phyloP scores from a whole-genome alignment of 768 basidiomycete species.

The Xanthoconium stramineum region DNA sequence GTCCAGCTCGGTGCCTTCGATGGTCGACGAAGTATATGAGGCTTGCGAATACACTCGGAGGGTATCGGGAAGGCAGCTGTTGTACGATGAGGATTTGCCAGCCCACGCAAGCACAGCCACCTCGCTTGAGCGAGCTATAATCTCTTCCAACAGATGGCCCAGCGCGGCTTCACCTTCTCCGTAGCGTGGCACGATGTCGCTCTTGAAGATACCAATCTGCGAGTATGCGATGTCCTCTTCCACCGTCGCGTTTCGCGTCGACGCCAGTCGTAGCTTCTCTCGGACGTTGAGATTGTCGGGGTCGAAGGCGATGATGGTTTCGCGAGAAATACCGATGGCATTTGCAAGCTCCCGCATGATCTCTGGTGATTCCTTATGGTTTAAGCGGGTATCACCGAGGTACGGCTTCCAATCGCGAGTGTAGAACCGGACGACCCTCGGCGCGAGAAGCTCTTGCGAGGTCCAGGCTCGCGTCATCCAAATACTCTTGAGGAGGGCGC shows the following conservation, averaged over 20 bases:
- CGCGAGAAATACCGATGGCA: constrained; percentile 3
- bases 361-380: constrained; percentile 9
- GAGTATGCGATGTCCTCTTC: not conserved
- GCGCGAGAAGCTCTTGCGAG: constrained; percentile 11
- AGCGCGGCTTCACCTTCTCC: constrained; percentile 6
- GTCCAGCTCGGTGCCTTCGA: not conserved
- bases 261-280: constrained; percentile 9
- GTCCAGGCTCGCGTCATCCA: constrained; percentile 20
- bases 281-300: constrained; percentile 2
- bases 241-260: constrained; percentile 1
- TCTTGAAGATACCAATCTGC: not conserved
- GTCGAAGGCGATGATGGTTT: constrained; percentile 1
- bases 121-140: constrained; percentile 6
- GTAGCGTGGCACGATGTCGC: not conserved
- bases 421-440: constrained; percentile 9
- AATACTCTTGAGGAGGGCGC: not conserved
- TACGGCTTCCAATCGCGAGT: constrained; percentile 8
- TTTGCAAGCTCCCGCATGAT: constrained; percentile 7
- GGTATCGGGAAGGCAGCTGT: constrained; percentile 9
- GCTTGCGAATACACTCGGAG: not conserved
- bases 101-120: constrained; percentile 7
- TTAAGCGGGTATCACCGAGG: not conserved
- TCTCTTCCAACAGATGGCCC: constrained; percentile 10
- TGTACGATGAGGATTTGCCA: constrained; percentile 7
- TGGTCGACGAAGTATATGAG: not conserved